Percentiles rank a stretch among this genome's conserved stretches.
phyloP scores from a whole-genome alignment of 75 land plant species.

The Cupressus sempervirens region DNA sequence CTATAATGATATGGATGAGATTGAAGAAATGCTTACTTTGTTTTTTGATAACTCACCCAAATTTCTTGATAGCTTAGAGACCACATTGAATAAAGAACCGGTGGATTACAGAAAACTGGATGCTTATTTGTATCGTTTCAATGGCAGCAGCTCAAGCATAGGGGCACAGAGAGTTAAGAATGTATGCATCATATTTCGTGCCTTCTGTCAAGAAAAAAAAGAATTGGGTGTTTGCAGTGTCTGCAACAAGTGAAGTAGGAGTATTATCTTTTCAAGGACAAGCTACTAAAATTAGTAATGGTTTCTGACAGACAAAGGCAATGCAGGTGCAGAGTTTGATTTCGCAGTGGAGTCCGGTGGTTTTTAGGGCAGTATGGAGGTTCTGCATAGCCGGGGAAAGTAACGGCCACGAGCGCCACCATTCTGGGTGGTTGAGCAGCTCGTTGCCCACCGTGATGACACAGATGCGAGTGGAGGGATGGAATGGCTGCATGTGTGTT shows the following conservation, averaged over 20 bases:
- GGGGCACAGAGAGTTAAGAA: conserved; percentile 69
- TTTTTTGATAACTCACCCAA: conserved; percentile 61
- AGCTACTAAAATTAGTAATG: too few relatives aligned
- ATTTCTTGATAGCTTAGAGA: conserved; percentile 46
- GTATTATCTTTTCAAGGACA: conserved; percentile 58
- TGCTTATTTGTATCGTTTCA: conserved; percentile 63
- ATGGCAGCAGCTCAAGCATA: conserved; percentile 77
- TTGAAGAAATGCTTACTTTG: conserved; percentile 66
- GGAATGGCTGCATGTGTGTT: conserved; percentile 33
- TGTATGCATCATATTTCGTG: conserved; percentile 54
- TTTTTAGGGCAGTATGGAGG: conserved; percentile 22
- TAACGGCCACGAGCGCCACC: conserved; percentile 16
- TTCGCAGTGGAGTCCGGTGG: not conserved
- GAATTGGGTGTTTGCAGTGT: conserved; percentile 53
- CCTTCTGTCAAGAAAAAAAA: conserved; percentile 48
- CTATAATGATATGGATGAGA: too few relatives aligned
- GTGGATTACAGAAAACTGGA: conserved; percentile 63
- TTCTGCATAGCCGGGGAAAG: conserved; percentile 51
- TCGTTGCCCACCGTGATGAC: conserved; percentile 73
- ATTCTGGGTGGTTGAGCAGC: conserved; percentile 27
- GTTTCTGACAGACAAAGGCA: too few relatives aligned
- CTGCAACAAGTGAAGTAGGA: conserved; percentile 67
- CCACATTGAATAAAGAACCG: conserved; percentile 60
- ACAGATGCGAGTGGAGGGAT: conserved; percentile 45
- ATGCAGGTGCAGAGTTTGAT: conserved; percentile 34